Conservation (phyloP, 768 basidiomycete species). For the Macrolepiota fuliginosa region DNA sequence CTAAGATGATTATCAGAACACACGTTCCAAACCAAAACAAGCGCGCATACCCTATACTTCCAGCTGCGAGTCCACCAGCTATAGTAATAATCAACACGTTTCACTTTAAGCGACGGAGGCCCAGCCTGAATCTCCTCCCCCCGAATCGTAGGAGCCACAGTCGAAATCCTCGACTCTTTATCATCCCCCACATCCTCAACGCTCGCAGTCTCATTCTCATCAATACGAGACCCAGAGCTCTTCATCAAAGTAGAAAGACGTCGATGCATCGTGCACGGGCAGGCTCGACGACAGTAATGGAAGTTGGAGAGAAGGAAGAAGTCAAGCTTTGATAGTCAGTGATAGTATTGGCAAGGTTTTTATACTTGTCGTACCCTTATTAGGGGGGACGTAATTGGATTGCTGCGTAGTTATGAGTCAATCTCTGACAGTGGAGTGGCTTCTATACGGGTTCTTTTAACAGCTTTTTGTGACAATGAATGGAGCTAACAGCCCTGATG, state of each 20-base stretch:
- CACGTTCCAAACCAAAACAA: background rate
- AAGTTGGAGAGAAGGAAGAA: too few species aligned
- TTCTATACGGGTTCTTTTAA: background rate
- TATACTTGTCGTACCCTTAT: background rate
- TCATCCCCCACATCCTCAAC: constrained; percentile 27
- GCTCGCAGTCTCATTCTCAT: constrained; percentile 12
- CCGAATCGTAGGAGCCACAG: constrained; percentile 24
- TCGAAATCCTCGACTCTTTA: constrained; percentile 31
- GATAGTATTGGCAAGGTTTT: background rate
- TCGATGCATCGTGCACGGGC: constrained; percentile 27
- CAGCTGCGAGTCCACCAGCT: constrained; percentile 54
- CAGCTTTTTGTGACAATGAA: background rate
- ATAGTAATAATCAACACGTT: constrained; percentile 59
- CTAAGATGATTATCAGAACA: constrained; percentile 21
- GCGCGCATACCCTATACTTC: constrained; percentile 47
- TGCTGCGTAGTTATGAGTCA: background rate
- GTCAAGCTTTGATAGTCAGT: too few species aligned
- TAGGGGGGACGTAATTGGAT: too few species aligned
- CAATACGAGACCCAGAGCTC: constrained; percentile 17
- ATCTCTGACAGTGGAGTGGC: background rate
- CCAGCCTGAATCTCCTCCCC: constrained; percentile 27
- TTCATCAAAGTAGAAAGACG: constrained; percentile 22
- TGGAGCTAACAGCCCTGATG: background rate
- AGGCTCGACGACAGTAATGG: background rate
- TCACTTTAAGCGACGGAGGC: constrained; percentile 52